phyloP scores from a whole-genome alignment of 2,329 filamentous ascomycete genomes.

The Fusarium hostae region DNA sequence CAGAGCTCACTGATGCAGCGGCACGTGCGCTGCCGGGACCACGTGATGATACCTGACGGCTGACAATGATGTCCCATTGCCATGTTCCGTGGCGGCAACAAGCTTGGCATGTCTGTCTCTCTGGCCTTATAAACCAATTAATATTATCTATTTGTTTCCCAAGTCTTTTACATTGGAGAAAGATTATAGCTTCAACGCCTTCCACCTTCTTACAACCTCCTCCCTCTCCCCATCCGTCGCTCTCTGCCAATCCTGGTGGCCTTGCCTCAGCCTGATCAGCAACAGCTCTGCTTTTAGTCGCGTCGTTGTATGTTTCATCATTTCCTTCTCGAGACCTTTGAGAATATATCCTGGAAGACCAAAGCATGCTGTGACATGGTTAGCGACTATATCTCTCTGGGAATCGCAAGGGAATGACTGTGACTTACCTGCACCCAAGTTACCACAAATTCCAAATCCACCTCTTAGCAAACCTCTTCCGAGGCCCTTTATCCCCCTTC shows the following conservation, averaged over 20 bases:
- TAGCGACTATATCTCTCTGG: not conserved
- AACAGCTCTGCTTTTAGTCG: slow-evolving; percentile 49
- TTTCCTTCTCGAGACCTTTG: slow-evolving; percentile 64
- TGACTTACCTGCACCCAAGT: slow-evolving; percentile 52
- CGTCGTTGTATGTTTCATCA: slow-evolving; percentile 50
- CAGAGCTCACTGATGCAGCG: too few relatives aligned
- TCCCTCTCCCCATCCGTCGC: slow-evolving; percentile 17
- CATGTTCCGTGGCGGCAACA: too few relatives aligned
- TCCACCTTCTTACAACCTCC: slow-evolving; percentile 26
- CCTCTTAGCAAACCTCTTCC: slow-evolving; percentile 66
- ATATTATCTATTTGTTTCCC: not conserved
- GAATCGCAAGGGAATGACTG: too few relatives aligned
- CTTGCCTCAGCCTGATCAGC: slow-evolving; percentile 48
- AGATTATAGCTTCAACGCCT: not conserved
- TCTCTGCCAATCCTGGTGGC: slow-evolving; percentile 44
- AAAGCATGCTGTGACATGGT: slow-evolving; percentile 46
- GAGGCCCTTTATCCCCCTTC: slow-evolving; percentile 70
- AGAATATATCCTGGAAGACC: slow-evolving; percentile 62
- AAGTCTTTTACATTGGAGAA: not conserved
- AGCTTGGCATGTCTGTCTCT: too few relatives aligned
- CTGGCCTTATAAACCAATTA: too few relatives aligned
- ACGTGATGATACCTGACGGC: too few relatives aligned
- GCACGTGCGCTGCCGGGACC: too few relatives aligned
- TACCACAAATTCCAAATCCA: slow-evolving; percentile 57
- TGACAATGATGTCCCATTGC: too few relatives aligned